phyloP scores from a whole-genome alignment of 306 rosid genomes.

The Dalbergia oliveri region DNA sequence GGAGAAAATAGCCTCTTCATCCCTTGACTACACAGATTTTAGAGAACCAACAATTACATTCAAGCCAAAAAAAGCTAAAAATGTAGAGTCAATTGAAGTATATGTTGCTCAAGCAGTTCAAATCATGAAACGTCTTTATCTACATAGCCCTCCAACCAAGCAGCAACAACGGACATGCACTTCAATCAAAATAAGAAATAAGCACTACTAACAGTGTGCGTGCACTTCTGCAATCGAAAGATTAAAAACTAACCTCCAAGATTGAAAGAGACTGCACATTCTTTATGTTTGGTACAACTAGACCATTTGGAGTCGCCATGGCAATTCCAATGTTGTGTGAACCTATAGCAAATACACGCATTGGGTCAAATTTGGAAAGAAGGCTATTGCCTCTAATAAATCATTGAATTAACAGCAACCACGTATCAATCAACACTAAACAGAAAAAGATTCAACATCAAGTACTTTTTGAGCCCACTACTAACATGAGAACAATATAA shows the following conservation, averaged over 20 bases:
- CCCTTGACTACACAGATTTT: neutral
- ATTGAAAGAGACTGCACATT: conserved; percentile 89
- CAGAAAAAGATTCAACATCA: conserved; percentile 13
- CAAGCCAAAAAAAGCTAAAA: conserved; percentile 13
- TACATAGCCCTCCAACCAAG: neutral
- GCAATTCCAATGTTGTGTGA: conserved; percentile 94
- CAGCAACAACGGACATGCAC: conserved; percentile 18
- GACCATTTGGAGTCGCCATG: conserved; percentile 86
- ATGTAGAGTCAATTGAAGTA: neutral
- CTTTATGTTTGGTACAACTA: conserved; percentile 95
- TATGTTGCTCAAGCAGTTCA: conserved; percentile 2
- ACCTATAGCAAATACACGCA: conserved; percentile 58
- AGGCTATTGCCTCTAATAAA: conserved; percentile 32
- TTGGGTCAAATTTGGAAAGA: conserved; percentile 36
- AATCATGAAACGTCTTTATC: conserved; percentile 21
- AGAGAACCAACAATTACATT: conserved; percentile 16
- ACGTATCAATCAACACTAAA: conserved; percentile 18
- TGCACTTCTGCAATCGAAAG: neutral
- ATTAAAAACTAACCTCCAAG: conserved; percentile 72
- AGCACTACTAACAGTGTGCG: neutral
- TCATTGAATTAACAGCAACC: conserved; percentile 23
- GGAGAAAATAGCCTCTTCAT: neutral
- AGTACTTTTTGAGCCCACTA: neutral
- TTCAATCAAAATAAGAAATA: conserved; percentile 13
- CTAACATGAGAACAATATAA: conserved; percentile 2